Evolutionary conservation across 2,329 filamentous ascomycete species (phyloP).

Genomic region (Verticillium longisporum): DNA sequence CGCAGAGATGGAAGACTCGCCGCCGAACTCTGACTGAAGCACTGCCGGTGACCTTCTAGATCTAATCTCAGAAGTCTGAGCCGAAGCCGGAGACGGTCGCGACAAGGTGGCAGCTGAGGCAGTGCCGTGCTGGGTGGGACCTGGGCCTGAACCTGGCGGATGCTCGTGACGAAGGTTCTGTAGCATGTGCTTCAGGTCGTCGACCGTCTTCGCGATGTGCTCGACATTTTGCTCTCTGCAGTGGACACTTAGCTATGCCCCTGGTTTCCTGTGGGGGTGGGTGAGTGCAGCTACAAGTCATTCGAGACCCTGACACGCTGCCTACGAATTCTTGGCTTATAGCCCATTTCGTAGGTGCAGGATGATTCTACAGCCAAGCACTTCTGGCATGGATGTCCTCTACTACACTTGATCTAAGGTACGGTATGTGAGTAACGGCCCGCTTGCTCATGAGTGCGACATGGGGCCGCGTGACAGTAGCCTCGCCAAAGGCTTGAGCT

Average conservation of each 20-base stretch:
- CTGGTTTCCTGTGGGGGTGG: conserved; percentile 2
- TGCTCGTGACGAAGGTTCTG: not conserved
- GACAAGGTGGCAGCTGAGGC: not conserved
- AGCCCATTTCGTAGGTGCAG: not conserved
- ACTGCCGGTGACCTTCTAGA: not conserved
- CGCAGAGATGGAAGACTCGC: conserved; percentile 12
- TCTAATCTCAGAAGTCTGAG: not conserved
- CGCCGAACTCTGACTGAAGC: conserved; percentile 11
- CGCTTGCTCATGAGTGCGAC: not conserved
- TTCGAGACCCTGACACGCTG: conserved; percentile 12
- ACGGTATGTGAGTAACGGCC: not conserved
- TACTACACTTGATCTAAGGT: not conserved
- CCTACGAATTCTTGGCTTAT: conserved; percentile 7
- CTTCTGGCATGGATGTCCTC: not conserved
- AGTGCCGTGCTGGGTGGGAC: not conserved
- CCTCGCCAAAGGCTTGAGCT: not conserved
- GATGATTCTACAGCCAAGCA: not conserved
- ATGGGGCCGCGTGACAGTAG: too few relatives aligned
- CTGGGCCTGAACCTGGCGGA: not conserved
- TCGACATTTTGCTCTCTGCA: conserved; percentile 7
- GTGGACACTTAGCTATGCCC: not conserved
- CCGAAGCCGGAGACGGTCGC: not conserved
- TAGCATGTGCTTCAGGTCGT: conserved; percentile 6
- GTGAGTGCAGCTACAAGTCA: conserved; percentile 7
- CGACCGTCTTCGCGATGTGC: conserved; percentile 8